Conservation (phyloP, 768 basidiomycete genomes). For the Tulasnella sp. region DNA sequence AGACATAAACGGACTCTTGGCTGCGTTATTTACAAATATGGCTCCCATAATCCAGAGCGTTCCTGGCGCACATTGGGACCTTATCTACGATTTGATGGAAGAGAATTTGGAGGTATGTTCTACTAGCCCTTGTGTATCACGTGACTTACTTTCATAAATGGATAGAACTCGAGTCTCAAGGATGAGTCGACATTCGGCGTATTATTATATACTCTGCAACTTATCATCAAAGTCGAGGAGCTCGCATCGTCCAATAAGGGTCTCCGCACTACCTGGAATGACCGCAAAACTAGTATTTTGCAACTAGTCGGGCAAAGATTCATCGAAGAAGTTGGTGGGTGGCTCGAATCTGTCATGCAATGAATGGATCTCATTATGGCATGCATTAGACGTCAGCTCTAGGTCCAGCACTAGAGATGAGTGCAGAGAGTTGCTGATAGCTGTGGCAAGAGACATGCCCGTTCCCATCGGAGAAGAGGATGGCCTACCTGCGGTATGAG, state of each 20-base stretch:
- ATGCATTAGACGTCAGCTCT: constrained; percentile 29
- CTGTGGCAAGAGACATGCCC: constrained; percentile 42
- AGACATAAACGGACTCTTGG: constrained; percentile 66
- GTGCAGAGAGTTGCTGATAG: constrained; percentile 55
- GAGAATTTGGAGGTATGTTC: constrained; percentile 67
- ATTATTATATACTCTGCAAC: constrained; percentile 51
- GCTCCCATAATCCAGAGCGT: constrained; percentile 82
- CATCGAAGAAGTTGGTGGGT: constrained; percentile 40
- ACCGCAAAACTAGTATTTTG: constrained; percentile 39
- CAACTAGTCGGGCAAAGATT: constrained; percentile 50
- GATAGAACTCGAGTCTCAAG: constrained; percentile 44
- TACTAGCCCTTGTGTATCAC: background rate
- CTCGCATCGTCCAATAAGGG: constrained; percentile 58
- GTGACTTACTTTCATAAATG: background rate
- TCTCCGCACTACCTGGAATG: constrained; percentile 56
- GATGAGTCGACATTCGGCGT: constrained; percentile 47
- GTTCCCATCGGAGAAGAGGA: background rate
- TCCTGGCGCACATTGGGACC: constrained; percentile 81
- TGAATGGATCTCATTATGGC: constrained; percentile 16
- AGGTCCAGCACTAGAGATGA: constrained; percentile 42
- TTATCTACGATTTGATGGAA: constrained; percentile 80
- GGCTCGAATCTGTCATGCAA: background rate
- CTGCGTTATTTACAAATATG: constrained; percentile 56
- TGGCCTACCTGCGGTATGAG: background rate
- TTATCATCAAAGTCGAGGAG: constrained; percentile 58